Conservation (phyloP, 306 rosid genomes). For the Ochetophila trinervis region DNA sequence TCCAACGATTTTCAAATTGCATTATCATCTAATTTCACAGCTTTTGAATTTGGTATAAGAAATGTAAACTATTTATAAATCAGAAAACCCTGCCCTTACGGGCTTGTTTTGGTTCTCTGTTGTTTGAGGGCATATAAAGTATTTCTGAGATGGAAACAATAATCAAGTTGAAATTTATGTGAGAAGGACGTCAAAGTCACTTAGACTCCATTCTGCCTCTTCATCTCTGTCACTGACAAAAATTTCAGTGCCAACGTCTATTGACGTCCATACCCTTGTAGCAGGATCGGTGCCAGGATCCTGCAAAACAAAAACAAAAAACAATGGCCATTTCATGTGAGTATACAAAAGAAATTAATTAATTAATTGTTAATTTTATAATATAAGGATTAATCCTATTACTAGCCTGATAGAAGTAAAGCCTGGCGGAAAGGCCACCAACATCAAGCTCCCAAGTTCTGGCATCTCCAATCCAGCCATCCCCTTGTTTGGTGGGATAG, state of each 20-base stretch:
- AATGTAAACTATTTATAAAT: neutral
- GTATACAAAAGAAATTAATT: too few species aligned
- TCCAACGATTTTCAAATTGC: neutral
- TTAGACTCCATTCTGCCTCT: constrained; percentile 75
- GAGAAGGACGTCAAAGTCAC: constrained; percentile 54
- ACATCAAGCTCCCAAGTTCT: constrained; percentile 87
- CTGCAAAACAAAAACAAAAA: constrained; percentile 35
- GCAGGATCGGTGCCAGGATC: constrained; percentile 68
- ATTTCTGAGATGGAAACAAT: neutral
- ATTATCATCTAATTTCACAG: neutral
- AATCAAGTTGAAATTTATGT: neutral
- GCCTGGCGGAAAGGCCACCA: constrained; percentile 62
- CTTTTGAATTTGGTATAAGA: neutral
- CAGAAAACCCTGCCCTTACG: constrained; percentile 2
- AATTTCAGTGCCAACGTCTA: constrained; percentile 74
- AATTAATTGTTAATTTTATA: neutral
- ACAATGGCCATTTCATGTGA: too few species aligned
- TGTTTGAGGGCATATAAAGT: neutral
- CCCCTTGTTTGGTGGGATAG: constrained; percentile 62
- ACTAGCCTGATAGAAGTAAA: constrained; percentile 66
- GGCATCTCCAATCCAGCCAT: constrained; percentile 76
- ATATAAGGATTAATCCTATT: neutral
- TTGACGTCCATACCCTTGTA: constrained; percentile 65
- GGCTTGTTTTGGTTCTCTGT: neutral
- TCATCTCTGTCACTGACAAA: constrained; percentile 59